A percentile compares a stretch with the other conserved stretches of the same genome.
Evolutionary conservation across 495 filamentous ascomycete species (phyloP).

Genomic region (Lindgomyces ingoldianus): DNA sequence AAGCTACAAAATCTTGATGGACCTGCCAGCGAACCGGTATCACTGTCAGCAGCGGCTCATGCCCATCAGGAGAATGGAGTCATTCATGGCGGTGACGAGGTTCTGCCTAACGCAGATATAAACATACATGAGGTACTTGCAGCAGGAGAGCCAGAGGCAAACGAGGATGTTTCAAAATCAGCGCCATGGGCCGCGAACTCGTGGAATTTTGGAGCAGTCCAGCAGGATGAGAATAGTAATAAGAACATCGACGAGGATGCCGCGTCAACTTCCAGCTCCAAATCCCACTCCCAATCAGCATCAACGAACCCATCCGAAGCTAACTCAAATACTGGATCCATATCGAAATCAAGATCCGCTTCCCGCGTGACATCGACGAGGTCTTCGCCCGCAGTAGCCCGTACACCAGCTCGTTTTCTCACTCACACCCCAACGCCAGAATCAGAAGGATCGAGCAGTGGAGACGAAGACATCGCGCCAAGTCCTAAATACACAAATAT

Average conservation of each 20-base stretch:
- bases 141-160: background rate
- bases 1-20: background rate
- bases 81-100: too few species aligned
- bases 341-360: slow-evolving; percentile 7
- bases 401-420: slow-evolving; percentile 14
- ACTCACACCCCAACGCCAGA: slow-evolving; percentile 16
- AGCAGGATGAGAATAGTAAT: background rate
- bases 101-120: background rate
- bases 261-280: background rate
- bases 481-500: background rate
- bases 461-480: background rate
- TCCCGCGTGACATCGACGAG: background rate
- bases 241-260: background rate
- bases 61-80: too few species aligned
- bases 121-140: too few species aligned
- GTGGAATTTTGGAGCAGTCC: slow-evolving; percentile 1
- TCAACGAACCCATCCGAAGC: background rate
- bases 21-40: too few species aligned
- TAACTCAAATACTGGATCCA: background rate
- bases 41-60: too few species aligned
- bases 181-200: slow-evolving; percentile 6
- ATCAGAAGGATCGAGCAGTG: background rate
- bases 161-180: background rate
- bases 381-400: slow-evolving; percentile 5
- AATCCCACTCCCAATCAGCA: background rate